Evolutionary conservation across 345 rosid genomes (phyloP), one percentile per base, ranked within the genome.

Genomic region (Angophora floribunda): DNA sequence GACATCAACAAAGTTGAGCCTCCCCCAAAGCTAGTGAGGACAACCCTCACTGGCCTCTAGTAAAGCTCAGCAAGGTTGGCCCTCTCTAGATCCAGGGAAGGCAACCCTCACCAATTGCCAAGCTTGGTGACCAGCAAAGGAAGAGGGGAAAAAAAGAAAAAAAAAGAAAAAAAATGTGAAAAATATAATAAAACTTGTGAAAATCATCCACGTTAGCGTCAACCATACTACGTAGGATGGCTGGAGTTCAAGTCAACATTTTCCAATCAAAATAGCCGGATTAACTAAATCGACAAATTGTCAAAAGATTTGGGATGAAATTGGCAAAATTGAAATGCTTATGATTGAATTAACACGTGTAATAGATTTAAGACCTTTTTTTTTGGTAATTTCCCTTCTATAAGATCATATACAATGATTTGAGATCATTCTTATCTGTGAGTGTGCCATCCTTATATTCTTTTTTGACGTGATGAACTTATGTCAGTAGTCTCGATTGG

Each of bases 161-260:
- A 3, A 53, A 7, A 53, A 19, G 1, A 53, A 55, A 55, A 55
- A 21, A 21, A 17, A 19, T 52, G 7, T 53, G 0, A 0, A 53
- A 53, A 55, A 55, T 24, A 55, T 55, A 55, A 55, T 55, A 21
- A 19, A 21, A 7, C 19, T 55, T 55, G 2, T 21, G 59, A 55
- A 19, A 55, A 55, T 22, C 7, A 26, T 19, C 2, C 26, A 21
- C 4, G 0, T 55, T 0, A 5, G 61, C 21, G 2, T 2, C 28
- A 55, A 55, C 22, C 61, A 8, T 55, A 26, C 22, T 55, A 55
- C 22, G 28, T 52, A 3, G 61, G 26, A 4, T 1, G 28, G 22
- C 61, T 4, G 41, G 4, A 36, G 41, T 36, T 36, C 41, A 36
- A 2, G 41, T 36, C 4, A 36, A 36, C 41, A 4, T 36, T 36